These are phyloP conservation scores for Hymenoscyphus occultus DNA, from an alignment of 2,329 filamentous ascomycete species.

Conservation along the genomic window DNA sequence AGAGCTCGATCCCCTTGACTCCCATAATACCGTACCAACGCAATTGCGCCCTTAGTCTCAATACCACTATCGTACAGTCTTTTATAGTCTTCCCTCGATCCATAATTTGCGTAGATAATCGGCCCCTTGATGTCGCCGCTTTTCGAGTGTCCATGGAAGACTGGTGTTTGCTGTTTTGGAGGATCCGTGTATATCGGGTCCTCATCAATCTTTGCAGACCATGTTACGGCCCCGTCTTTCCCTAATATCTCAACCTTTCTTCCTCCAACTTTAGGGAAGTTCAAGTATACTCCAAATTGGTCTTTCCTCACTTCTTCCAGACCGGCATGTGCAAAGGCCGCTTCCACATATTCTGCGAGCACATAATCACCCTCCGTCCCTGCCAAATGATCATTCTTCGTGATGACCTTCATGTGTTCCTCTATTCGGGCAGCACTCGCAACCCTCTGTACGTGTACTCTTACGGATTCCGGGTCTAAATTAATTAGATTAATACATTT, in stretches of 20 bases:
- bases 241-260: conserved; percentile 78
- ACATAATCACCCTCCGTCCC: conserved; percentile 92
- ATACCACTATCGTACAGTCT: conserved; percentile 68
- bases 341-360: conserved; percentile 79
- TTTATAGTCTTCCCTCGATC: conserved; percentile 79
- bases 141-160: conserved; percentile 87
- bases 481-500: too few relatives aligned
- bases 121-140: conserved; percentile 82
- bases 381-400: conserved; percentile 82
- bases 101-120: conserved; percentile 89
- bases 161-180: conserved; percentile 65
- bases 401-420: conserved; percentile 73
- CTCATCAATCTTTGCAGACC: conserved; percentile 84
- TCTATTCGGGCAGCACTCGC: conserved; percentile 69
- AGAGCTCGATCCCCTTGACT: conserved; percentile 68
- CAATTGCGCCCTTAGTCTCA: conserved; percentile 74
- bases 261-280: conserved; percentile 78
- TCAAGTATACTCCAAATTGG: conserved; percentile 84
- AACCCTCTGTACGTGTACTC: conserved; percentile 68
- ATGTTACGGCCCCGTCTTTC: conserved; percentile 60
- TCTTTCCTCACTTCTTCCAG: conserved; percentile 76
- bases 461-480: conserved; percentile 28
- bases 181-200: conserved; percentile 63
- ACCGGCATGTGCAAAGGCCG: conserved; percentile 67
- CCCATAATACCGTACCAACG: conserved; percentile 77